phyloP scores from a whole-genome alignment of 2,329 filamentous ascomycete species.

The Verticillium dahliae region DNA sequence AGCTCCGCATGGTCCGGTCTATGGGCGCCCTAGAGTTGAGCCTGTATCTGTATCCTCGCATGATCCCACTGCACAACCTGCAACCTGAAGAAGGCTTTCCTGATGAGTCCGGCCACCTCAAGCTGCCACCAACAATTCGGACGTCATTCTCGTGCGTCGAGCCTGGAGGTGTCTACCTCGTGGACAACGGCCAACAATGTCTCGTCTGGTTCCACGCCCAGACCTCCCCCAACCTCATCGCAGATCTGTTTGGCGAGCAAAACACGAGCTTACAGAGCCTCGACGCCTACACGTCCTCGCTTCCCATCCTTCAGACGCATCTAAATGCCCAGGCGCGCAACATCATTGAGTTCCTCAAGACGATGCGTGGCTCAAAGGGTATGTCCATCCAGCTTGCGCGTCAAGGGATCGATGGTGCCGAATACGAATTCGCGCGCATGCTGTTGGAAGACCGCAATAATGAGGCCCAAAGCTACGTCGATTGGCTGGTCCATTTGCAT shows the following conservation, averaged over 20 bases:
- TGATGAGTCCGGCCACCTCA: constrained; percentile 83
- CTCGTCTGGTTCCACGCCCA: constrained; percentile 89
- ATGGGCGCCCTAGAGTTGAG: constrained; percentile 84
- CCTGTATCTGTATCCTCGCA: constrained; percentile 89
- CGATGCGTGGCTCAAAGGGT: constrained; percentile 77
- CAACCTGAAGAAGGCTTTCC: constrained; percentile 84
- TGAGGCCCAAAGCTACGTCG: constrained; percentile 95
- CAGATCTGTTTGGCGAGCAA: constrained; percentile 81
- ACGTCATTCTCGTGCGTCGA: constrained; percentile 85
- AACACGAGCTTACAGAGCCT: constrained; percentile 65
- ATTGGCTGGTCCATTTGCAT: constrained; percentile 96
- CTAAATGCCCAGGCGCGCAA: constrained; percentile 94
- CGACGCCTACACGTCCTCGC: constrained; percentile 70
- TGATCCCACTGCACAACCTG: constrained; percentile 87
- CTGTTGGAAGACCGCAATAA: constrained; percentile 94
- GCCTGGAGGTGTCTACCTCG: constrained; percentile 85
- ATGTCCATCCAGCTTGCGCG: constrained; percentile 84
- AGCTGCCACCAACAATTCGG: constrained; percentile 73
- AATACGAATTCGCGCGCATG: constrained; percentile 91
- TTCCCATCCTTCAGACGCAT: constrained; percentile 85
- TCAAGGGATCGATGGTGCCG: constrained; percentile 88
- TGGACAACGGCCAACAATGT: constrained; percentile 91
- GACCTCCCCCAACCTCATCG: constrained; percentile 84
- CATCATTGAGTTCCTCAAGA: constrained; percentile 78
- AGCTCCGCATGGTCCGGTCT: constrained; percentile 81